Base-by-base conservation (phyloP, 164 flowering plant species). In the Liriodendron chinense region DNA sequence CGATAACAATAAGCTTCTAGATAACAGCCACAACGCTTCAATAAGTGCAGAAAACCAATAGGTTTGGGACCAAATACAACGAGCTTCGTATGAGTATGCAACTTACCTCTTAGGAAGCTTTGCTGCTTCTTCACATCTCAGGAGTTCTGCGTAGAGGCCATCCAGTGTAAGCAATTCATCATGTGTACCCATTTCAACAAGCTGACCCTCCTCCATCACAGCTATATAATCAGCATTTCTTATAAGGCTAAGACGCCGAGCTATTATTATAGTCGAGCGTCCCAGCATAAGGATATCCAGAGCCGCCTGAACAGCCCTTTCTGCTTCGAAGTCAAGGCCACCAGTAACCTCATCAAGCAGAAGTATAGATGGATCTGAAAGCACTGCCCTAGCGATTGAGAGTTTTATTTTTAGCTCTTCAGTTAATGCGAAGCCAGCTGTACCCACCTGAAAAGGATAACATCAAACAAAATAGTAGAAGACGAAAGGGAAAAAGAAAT, bases 141-240 rank as follows among this genome's bases (percentile, higher is more conserved):
- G 96, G 78, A 96, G 97, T 81, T 96, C 98, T 26, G 97, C 90
- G 82, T 96, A 94, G 47, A 96, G 84, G 70, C 97, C 97, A 88
- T 89, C 91, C 70, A 86, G 81, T 65, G 79, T 71, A 68, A 89
- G 67, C 76, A 96, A 79, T 79, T 96, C 99, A 81, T 94, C 99
- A 89, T 96, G 99, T 14, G 99, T 96, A 70, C 99, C 98, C 93
- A 94, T 94, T 85, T 96, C 99, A 78, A 96, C 96, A 79, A 96
- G 97, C 71, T 90, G 99, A 48, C 99, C 99, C 77, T 96, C 99
- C 84, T 96, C 99, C 99, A 96, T 96, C 75, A 94, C 99, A 80
- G 99, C 99, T 75, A 96, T 94, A 81, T 90, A 96, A 82, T 96
- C 99, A 83, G 97, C 99, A 87, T 96, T 96, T 73, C 86, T 88